phyloP scores from a whole-genome alignment of 2,329 filamentous ascomycete species.

The Bisporella sp. region DNA sequence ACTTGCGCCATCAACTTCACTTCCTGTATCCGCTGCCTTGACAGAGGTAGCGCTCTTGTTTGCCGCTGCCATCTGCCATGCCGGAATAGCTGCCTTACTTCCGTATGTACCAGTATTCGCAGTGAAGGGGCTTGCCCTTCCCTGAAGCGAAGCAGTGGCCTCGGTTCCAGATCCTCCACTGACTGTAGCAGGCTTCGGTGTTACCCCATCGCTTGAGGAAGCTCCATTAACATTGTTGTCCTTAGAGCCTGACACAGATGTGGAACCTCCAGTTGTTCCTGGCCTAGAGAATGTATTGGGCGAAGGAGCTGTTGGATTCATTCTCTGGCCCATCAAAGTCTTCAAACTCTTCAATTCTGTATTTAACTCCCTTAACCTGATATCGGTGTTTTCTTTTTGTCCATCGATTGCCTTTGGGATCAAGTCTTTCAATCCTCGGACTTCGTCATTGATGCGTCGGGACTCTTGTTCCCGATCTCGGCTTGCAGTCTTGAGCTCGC shows the following conservation, averaged over 20 bases:
- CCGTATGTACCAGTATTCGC: constrained; percentile 40
- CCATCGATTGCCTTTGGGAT: constrained; percentile 85
- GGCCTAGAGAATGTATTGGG: constrained; percentile 22
- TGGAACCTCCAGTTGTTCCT: constrained; percentile 7
- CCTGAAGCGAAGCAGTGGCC: constrained; percentile 27
- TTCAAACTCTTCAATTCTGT: constrained; percentile 88
- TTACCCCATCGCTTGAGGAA: constrained; percentile 13
- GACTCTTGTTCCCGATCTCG: constrained; percentile 81
- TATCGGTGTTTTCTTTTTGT: constrained; percentile 79
- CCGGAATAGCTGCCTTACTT: constrained; percentile 63
- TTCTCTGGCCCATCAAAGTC: constrained; percentile 65
- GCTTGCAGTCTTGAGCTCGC: constrained; percentile 74
- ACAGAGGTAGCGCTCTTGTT: constrained; percentile 35
- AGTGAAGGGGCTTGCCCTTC: constrained; percentile 39
- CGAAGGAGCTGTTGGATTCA: constrained; percentile 32
- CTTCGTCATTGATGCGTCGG: constrained; percentile 77
- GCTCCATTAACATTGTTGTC: constrained; percentile 10
- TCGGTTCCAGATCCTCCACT: constrained; percentile 27
- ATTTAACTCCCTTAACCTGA: constrained; percentile 75
- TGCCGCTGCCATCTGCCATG: constrained; percentile 71
- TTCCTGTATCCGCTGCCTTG: constrained; percentile 11
- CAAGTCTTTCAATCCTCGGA: constrained; percentile 72
- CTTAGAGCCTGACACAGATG: constrained; percentile 6
- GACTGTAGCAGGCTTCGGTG: constrained; percentile 25
- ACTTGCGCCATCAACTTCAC: background rate